phyloP scores from a whole-genome alignment of 768 basidiomycete genomes.

The Lactarius sp. region DNA sequence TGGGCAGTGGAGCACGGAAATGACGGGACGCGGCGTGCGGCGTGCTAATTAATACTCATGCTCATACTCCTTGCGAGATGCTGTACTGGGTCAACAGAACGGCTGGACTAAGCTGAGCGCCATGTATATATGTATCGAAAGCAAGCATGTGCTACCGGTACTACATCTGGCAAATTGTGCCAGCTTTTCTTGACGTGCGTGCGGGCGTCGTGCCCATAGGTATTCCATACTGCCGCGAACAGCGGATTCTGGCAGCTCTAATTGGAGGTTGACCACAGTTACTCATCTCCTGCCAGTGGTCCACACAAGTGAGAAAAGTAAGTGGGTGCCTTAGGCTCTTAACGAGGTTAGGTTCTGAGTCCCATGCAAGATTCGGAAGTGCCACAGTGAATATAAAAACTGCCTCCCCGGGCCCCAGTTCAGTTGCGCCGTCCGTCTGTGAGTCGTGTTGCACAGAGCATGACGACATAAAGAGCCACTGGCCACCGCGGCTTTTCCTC shows the following conservation, averaged over 20 bases:
- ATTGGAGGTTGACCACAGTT: neutral
- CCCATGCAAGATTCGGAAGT: too few species aligned
- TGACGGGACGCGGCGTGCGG: neutral
- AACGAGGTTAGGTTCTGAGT: too few species aligned
- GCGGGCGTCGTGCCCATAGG: neutral
- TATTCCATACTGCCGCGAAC: neutral
- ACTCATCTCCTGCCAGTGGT: neutral
- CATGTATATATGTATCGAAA: neutral
- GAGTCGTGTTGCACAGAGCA: too few species aligned
- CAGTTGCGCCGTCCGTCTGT: too few species aligned
- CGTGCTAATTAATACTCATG: neutral
- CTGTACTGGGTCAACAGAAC: neutral
- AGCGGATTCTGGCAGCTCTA: neutral
- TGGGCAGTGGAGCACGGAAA: conserved; percentile 5
- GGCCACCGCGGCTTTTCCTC: too few species aligned
- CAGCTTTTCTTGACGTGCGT: neutral
- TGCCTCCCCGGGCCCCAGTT: too few species aligned
- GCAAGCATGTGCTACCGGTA: neutral
- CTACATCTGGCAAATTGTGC: neutral
- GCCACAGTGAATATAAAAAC: too few species aligned
- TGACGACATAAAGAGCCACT: too few species aligned
- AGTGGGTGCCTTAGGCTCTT: neutral
- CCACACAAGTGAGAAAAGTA: neutral
- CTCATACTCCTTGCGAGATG: neutral
- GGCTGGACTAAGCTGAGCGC: neutral